Percentiles rank a stretch among this genome's conserved stretches.
phyloP scores from a whole-genome alignment of 441 rosid species.

The Iberis amara region DNA sequence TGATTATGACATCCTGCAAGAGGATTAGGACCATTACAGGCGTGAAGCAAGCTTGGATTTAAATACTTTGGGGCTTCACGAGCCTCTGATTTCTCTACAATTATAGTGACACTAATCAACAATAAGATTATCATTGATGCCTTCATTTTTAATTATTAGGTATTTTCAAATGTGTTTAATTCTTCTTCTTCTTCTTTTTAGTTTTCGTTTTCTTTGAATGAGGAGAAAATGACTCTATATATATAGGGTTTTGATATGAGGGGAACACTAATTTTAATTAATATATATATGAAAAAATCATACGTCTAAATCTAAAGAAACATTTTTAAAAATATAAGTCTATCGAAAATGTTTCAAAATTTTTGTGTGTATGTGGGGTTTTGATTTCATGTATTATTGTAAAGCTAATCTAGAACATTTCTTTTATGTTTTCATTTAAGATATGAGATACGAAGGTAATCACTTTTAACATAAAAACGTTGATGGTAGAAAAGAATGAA shows the following conservation, averaged over 20 bases:
- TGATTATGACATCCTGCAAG: slow-evolving; percentile 8
- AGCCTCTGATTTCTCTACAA: slow-evolving; percentile 17
- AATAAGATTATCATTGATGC: slow-evolving; percentile 12
- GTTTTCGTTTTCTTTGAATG: background rate
- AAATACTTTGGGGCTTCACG: background rate
- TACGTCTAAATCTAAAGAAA: background rate
- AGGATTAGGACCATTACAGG: slow-evolving; percentile 11
- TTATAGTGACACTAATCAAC: slow-evolving; percentile 4
- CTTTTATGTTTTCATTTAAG: too few relatives aligned
- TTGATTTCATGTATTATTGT: too few relatives aligned
- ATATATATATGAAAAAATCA: background rate
- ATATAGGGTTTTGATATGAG: background rate
- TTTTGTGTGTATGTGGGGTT: too few relatives aligned
- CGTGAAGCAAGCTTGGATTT: background rate
- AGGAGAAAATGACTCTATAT: background rate
- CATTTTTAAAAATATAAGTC: background rate
- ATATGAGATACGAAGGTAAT: too few relatives aligned
- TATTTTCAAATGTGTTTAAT: background rate
- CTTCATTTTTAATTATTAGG: slow-evolving; percentile 12
- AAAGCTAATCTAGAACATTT: too few relatives aligned
- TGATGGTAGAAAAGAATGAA: too few relatives aligned
- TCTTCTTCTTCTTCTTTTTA: slow-evolving; percentile 7
- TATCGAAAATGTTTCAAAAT: too few relatives aligned
- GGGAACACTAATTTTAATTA: slow-evolving; percentile 5
- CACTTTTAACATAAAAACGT: too few relatives aligned